Conservation (phyloP, 257 asterid genomes). For the Petunia axillaris region DNA sequence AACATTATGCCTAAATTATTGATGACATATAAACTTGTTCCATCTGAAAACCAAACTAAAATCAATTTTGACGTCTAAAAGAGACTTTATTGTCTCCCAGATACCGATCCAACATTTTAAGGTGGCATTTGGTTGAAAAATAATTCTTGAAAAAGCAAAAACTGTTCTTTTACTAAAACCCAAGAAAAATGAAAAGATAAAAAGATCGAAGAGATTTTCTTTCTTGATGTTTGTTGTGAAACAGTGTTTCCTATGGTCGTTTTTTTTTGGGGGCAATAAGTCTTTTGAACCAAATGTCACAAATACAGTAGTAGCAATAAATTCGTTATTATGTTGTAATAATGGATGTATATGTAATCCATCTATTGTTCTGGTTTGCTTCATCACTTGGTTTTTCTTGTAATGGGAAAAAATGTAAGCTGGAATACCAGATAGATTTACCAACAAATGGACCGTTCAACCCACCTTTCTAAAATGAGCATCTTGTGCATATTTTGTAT, state of each 20-base stretch:
- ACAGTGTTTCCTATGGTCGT: too few species aligned
- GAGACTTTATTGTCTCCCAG: neutral
- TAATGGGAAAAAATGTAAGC: neutral
- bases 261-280: too few species aligned
- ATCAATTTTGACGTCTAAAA: neutral
- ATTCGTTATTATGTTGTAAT: too few species aligned
- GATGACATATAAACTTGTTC: neutral
- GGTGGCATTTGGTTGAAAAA: neutral
- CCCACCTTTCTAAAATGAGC: neutral
- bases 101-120: neutral
- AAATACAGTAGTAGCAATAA: too few species aligned
- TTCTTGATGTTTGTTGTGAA: too few species aligned
- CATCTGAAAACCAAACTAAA: neutral
- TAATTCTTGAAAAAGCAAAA: neutral
- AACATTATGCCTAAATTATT: neutral
- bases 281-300: too few species aligned
- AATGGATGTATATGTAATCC: too few species aligned
- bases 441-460: slow-evolving; percentile 18
- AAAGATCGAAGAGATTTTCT: too few species aligned
- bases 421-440: slow-evolving; percentile 17
- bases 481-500: neutral
- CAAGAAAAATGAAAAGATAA: too few species aligned
- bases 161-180: too few species aligned
- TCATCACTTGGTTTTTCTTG: neutral
- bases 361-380: neutral